phyloP scores from a whole-genome alignment of 257 asterid species.

The Scutellaria baicalensis region DNA sequence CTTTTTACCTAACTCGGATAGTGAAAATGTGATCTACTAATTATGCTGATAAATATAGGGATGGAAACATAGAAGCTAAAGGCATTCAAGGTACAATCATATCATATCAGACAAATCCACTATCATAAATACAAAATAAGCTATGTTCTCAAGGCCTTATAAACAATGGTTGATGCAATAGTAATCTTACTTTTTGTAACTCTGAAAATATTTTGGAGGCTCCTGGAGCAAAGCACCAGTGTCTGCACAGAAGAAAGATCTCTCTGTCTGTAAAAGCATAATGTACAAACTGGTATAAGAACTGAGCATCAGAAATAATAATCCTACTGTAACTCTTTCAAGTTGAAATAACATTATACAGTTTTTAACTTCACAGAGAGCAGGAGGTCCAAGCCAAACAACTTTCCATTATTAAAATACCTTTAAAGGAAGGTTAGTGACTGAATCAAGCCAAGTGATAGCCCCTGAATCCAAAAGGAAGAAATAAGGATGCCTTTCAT shows the following conservation, averaged over 20 bases:
- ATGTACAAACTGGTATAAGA: constrained; percentile 5
- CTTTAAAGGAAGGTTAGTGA: constrained; percentile 78
- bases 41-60: constrained; percentile 12
- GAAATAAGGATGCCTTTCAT: constrained; percentile 14
- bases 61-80: neutral
- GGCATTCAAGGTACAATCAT: neutral
- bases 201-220: constrained; percentile 60
- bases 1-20: constrained; percentile 1
- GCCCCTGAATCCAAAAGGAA: constrained; percentile 46
- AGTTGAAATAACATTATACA: neutral
- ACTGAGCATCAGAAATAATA: constrained; percentile 5
- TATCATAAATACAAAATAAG: neutral
- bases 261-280: constrained; percentile 56
- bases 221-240: constrained; percentile 86
- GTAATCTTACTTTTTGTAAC: constrained; percentile 61
- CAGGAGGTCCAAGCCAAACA: neutral
- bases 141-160: neutral
- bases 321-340: neutral
- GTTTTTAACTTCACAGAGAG: constrained; percentile 5
- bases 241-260: constrained; percentile 82
- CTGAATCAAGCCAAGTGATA: constrained; percentile 91
- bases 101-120: constrained; percentile 1
- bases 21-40: constrained; percentile 1
- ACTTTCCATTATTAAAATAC: constrained; percentile 21
- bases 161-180: neutral